Percentiles rank a stretch among this genome's conserved stretches.
Evolutionary conservation across 2,329 filamentous ascomycete species (phyloP).

Genomic region (Hypomyces perniciosus): DNA sequence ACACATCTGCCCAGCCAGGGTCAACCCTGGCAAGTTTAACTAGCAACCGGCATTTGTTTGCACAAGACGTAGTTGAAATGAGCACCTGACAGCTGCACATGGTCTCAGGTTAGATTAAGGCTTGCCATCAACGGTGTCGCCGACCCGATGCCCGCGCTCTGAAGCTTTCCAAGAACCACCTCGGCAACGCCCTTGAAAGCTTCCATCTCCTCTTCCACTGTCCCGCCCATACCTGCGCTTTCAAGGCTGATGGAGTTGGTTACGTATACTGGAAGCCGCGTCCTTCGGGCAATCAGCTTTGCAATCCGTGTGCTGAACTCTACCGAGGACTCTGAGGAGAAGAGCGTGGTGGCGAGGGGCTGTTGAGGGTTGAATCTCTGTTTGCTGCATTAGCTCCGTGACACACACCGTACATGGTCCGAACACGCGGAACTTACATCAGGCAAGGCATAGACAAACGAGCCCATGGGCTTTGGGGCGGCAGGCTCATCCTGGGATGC

Average conservation of each 20-base stretch:
- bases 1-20: too few species aligned
- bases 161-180: slow-evolving; percentile 41
- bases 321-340: slow-evolving; percentile 65
- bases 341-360: slow-evolving; percentile 73
- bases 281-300: slow-evolving; percentile 70
- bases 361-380: slow-evolving; percentile 51
- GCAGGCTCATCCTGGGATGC: slow-evolving; percentile 47
- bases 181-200: slow-evolving; percentile 70
- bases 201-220: slow-evolving; percentile 91
- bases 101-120: too few species aligned
- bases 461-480: slow-evolving; percentile 60
- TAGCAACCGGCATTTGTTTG: too few species aligned
- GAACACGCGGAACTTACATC: slow-evolving; percentile 52
- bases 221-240: slow-evolving; percentile 67
- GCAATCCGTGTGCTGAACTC: slow-evolving; percentile 85
- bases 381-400: slow-evolving; percentile 5
- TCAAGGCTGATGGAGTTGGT: slow-evolving; percentile 79
- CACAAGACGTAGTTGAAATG: too few species aligned
- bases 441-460: slow-evolving; percentile 89
- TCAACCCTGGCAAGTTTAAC: too few species aligned
- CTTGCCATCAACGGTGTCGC: not conserved
- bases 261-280: slow-evolving; percentile 75
- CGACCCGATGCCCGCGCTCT: not conserved
- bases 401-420: not conserved
- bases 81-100: too few species aligned